Percentiles rank a stretch among this genome's conserved stretches.
phyloP scores from a whole-genome alignment of 2,329 filamentous ascomycete genomes.

The Pyrenochaeta sp. region DNA sequence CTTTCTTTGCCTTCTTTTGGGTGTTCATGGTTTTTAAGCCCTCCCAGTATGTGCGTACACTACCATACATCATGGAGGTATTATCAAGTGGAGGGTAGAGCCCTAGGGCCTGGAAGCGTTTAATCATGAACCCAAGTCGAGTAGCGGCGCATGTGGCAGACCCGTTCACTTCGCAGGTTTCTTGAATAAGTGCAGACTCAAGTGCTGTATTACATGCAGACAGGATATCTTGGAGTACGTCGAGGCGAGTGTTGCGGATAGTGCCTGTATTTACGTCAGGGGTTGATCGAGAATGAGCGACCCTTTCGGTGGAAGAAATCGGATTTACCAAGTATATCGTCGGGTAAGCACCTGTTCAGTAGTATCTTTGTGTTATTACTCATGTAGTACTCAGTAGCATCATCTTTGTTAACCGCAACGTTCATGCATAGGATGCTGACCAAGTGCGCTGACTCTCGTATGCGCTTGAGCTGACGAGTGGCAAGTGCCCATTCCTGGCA shows the following conservation, averaged over 20 bases:
- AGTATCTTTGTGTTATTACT: too few species aligned
- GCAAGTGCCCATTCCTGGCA: neutral
- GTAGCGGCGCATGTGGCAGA: neutral
- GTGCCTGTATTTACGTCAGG: too few species aligned
- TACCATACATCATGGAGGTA: neutral
- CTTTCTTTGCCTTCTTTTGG: neutral
- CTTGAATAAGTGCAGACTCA: neutral
- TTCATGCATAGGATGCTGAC: neutral
- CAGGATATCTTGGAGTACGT: neutral
- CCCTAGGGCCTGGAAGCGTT: neutral
- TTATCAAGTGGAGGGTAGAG: neutral
- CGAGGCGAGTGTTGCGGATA: too few species aligned
- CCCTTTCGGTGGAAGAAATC: too few species aligned
- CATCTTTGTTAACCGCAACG: too few species aligned
- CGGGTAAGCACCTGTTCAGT: too few species aligned
- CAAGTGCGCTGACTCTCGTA: neutral
- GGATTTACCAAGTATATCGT: too few species aligned
- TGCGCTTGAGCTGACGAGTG: neutral
- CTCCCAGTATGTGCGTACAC: neutral
- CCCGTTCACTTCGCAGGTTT: neutral
- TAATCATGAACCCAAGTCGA: neutral
- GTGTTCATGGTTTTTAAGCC: neutral
- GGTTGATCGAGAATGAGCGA: too few species aligned
- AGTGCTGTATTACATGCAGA: neutral
- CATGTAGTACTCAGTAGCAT: too few species aligned